Percentiles rank a stretch among this genome's conserved stretches.
phyloP scores from a whole-genome alignment of 1,139 yeast species.

The Debaryomyces sp. region DNA sequence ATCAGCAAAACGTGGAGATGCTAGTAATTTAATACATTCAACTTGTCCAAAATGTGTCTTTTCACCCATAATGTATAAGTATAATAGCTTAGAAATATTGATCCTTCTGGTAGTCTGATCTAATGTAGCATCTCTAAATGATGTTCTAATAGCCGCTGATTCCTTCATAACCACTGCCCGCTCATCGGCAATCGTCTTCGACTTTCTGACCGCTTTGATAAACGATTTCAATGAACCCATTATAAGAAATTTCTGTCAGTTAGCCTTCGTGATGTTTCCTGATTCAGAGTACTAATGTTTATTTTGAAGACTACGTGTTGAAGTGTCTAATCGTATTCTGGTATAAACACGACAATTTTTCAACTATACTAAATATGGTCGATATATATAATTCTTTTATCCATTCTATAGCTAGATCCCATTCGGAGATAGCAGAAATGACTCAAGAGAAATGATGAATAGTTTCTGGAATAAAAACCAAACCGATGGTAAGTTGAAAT shows the following conservation, averaged over 20 bases:
- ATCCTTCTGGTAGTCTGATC: slow-evolving; percentile 77
- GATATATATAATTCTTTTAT: neutral
- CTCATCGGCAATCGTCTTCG: slow-evolving; percentile 97
- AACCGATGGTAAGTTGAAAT: neutral
- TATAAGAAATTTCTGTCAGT: neutral
- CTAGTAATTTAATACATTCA: slow-evolving; percentile 89
- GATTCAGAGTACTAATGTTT: neutral
- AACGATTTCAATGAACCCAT: slow-evolving; percentile 83
- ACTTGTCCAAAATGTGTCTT: slow-evolving; percentile 98
- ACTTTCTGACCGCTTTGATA: slow-evolving; percentile 86
- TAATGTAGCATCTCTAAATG: slow-evolving; percentile 82
- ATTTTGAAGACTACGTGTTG: slow-evolving; percentile 7
- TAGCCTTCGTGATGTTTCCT: slow-evolving; percentile 7
- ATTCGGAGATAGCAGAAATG: no score
- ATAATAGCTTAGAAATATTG: slow-evolving; percentile 85
- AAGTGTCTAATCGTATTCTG: neutral
- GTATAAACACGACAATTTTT: neutral
- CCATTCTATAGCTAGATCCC: neutral
- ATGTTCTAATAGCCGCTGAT: slow-evolving; percentile 89
- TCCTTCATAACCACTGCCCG: slow-evolving; percentile 90
- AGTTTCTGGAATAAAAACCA: neutral
- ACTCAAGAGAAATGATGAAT: no score
- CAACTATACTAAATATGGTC: neutral
- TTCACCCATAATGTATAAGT: slow-evolving; percentile 91
- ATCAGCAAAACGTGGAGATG: slow-evolving; percentile 83